Evolutionary conservation across 2,329 filamentous ascomycete genomes (phyloP).

Genomic region (Fusarium napiforme): DNA sequence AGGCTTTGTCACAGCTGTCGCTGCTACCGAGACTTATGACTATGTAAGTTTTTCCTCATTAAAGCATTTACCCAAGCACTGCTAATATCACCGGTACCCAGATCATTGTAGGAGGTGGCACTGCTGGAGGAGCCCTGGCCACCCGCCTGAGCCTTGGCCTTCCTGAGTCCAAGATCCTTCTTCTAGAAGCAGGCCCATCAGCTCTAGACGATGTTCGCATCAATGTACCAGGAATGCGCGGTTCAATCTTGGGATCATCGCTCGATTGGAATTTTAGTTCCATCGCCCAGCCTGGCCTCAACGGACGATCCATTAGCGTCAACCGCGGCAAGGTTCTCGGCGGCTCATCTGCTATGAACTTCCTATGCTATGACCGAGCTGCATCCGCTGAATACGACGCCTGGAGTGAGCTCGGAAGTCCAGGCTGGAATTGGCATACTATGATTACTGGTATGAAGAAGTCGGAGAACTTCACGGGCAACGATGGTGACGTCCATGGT

Average conservation of each 20-base stretch:
- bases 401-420: background rate
- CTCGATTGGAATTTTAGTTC: background rate
- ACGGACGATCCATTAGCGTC: background rate
- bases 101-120: background rate
- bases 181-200: background rate
- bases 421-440: background rate
- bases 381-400: background rate
- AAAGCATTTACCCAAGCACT: fast-evolving
- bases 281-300: background rate
- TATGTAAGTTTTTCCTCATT: background rate
- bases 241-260: background rate
- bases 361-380: background rate
- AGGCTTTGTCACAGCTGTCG: background rate
- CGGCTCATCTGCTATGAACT: background rate
- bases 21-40: background rate
- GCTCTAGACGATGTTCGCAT: background rate
- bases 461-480: background rate
- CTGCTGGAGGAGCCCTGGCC: background rate
- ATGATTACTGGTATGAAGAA: background rate
- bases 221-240: background rate
- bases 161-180: background rate
- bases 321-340: background rate
- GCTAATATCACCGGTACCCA: fast-evolving
- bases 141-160: background rate
- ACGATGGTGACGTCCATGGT: background rate